phyloP scores from a whole-genome alignment of 306 rosid species.

The Ziziphus jujuba region DNA sequence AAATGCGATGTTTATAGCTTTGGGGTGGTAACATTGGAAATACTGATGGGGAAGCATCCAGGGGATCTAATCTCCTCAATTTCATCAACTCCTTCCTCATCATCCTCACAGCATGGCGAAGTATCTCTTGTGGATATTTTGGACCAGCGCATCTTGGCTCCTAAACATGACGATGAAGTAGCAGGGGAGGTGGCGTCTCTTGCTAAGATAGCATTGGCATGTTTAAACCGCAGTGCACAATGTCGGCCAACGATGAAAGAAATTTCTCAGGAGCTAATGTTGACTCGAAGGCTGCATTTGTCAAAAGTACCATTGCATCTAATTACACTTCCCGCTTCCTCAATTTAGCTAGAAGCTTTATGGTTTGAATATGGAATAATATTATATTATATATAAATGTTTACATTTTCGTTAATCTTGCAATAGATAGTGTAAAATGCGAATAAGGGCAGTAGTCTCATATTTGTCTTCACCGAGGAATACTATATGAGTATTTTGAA shows the following conservation, averaged over 20 bases:
- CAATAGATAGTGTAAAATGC: too few species aligned
- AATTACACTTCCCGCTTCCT: background rate
- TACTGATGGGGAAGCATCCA: conserved; percentile 7
- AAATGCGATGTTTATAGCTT: conserved; percentile 16
- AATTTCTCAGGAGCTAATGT: conserved; percentile 5
- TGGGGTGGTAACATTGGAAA: conserved; percentile 13
- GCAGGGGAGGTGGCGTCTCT: conserved; percentile 1
- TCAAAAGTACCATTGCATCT: background rate
- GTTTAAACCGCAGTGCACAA: background rate
- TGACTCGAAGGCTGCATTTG: background rate
- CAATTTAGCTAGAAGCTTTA: too few species aligned
- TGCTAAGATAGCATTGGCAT: background rate
- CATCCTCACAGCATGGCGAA: background rate
- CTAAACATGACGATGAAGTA: background rate
- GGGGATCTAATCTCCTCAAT: conserved; percentile 1
- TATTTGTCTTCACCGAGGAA: too few species aligned
- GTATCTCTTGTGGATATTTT: background rate
- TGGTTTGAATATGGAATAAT: too few species aligned
- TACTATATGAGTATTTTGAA: too few species aligned
- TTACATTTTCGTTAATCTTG: too few species aligned
- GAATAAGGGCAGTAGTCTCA: too few species aligned
- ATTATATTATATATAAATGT: too few species aligned
- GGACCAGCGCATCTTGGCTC: conserved; percentile 13
- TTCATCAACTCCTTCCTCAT: background rate
- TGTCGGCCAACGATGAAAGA: conserved; percentile 18